Percentiles rank a stretch among this genome's conserved stretches.
These are phyloP conservation scores for Mycena crocata DNA, from an alignment of 768 basidiomycete species.

Conservation along the genomic window DNA sequence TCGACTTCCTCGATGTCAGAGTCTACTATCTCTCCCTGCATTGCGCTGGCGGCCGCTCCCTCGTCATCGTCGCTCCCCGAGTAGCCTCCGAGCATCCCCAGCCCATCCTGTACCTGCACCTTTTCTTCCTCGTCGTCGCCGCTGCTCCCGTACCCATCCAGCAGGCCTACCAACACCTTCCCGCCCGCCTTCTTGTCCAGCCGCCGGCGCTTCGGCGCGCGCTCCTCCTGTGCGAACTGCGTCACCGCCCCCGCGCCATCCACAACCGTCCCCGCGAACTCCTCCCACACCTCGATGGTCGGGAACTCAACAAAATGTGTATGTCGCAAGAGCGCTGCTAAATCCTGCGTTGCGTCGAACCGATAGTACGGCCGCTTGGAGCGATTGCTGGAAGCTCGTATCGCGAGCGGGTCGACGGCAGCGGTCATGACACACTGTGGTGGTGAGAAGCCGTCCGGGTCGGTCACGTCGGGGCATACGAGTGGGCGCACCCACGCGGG, in stretches of 20 bases:
- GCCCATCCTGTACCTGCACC: conserved; percentile 44
- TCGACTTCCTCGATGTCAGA: conserved; percentile 43
- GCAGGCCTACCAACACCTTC: conserved; percentile 65
- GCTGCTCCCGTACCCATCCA: conserved; percentile 72
- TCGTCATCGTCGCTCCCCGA: conserved; percentile 54
- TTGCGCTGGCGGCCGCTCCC: conserved; percentile 29
- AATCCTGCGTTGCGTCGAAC: conserved; percentile 61
- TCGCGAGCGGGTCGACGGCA: conserved; percentile 49
- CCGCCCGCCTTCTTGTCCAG: conserved; percentile 63
- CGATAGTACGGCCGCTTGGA: conserved; percentile 59
- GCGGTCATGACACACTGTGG: conserved; percentile 75
- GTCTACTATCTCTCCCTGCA: conserved; percentile 17
- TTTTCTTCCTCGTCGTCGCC: conserved; percentile 50
- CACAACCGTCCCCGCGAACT: conserved; percentile 72
- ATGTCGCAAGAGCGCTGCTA: conserved; percentile 62
- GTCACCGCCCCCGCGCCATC: conserved; percentile 61
- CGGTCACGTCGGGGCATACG: conserved; percentile 63
- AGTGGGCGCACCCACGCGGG: conserved; percentile 71
- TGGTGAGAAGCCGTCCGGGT: conserved; percentile 63
- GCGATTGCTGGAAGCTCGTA: conserved; percentile 30
- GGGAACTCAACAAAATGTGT: conserved; percentile 88
- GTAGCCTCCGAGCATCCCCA: conserved; percentile 57
- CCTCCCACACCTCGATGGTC: conserved; percentile 81
- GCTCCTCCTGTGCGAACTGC: conserved; percentile 49
- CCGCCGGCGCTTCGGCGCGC: conserved; percentile 65